Conservation (phyloP, 345 rosid genomes). For the Barbarea vulgaris region DNA sequence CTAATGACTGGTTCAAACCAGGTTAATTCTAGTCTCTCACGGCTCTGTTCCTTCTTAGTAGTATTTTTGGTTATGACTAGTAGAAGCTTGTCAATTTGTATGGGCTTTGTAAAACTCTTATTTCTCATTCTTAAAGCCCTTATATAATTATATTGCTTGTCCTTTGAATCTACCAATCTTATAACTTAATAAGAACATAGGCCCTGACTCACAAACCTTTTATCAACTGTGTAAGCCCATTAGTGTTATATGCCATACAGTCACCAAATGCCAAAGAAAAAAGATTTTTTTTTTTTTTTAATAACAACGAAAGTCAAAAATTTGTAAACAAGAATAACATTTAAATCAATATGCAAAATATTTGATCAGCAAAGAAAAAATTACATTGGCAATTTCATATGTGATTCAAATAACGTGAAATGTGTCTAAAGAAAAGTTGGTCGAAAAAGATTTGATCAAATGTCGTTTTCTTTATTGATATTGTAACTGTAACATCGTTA, state of each 20-base stretch:
- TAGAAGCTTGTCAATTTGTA: background rate
- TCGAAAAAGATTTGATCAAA: background rate
- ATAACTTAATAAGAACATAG: background rate
- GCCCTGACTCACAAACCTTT: conserved; percentile 1
- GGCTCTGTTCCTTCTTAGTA: background rate
- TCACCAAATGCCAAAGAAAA: background rate
- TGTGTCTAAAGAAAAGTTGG: background rate
- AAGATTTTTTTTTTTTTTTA: background rate
- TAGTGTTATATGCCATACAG: background rate
- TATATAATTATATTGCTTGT: background rate
- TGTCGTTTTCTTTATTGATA: background rate
- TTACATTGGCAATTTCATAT: background rate
- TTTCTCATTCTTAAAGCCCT: background rate
- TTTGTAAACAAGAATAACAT: background rate
- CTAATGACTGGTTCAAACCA: background rate
- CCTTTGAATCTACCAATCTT: background rate
- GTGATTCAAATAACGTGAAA: background rate
- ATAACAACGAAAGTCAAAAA: background rate
- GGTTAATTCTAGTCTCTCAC: background rate
- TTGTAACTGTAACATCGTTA: background rate
- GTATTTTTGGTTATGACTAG: background rate
- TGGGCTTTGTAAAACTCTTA: background rate
- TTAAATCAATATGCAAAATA: background rate
- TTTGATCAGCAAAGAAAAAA: background rate
- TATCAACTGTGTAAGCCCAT: background rate